Evolutionary conservation across 164 flowering plant genomes (phyloP), one percentile per base, ranked within the genome.

Genomic region (Cinnamomum chago): DNA sequence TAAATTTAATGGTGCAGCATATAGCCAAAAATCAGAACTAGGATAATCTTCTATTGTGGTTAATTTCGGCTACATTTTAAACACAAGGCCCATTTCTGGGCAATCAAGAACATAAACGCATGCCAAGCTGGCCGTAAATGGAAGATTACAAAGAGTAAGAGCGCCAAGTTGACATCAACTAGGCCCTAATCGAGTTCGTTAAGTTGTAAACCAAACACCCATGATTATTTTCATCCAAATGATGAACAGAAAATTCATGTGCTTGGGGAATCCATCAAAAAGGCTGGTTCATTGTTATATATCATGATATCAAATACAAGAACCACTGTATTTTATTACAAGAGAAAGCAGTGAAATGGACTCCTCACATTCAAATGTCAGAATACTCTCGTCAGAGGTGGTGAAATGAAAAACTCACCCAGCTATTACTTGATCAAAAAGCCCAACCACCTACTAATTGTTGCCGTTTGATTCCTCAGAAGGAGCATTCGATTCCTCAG

Each of bases 401-500:
- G 69, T 25, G 69, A 67, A 67, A 67, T 67, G 15, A 67, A 67
- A 28, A 67, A 67, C 69, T 67, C 69, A 67, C 60, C 60, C 60
- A 55, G 60, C 60, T 20, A 55, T 55, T 55, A 13, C 0, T 40
- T 55, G 60, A 55, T 55, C 6, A 20, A 20, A 55, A 33, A 30
- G 47, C 22, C 2, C 50, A n/a, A 52, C 50, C 67, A 64, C 68
- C 75, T 33, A 71, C 40, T 64, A 55, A 62, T 25, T 62, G 22
- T 1, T 81, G 58, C 66, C 68, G 25, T 40, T 40, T 40, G 47
- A 40, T 40, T 40, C 47, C 74, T 73, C 69, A 82, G 90, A 89
- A 30, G 35, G 10, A 40, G 47, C 47, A 40, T 40, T 40, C 2
- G 5, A 9, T 40, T 78, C 81, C 77, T 90, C 89, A 72, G 93